Evolutionary conservation across 139 green algal species (phyloP).

Genomic region (Chlorella sp.): DNA sequence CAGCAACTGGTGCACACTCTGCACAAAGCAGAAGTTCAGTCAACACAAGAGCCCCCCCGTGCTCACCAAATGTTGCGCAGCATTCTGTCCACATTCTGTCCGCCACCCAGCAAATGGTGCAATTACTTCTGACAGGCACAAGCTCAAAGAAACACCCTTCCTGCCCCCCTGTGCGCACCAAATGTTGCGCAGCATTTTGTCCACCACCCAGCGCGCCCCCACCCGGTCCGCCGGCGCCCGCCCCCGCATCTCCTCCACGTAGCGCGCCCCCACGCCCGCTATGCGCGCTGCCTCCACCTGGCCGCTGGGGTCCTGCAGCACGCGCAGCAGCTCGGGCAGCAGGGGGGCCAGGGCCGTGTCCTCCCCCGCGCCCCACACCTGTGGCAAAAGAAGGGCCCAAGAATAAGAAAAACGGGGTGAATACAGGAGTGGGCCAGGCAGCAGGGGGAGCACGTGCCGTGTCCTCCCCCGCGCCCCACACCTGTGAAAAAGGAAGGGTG

Average conservation of each 20-base stretch:
- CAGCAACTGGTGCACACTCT: too few relatives aligned
- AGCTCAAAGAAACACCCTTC: too few relatives aligned
- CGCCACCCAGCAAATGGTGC: too few relatives aligned
- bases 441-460: background rate
- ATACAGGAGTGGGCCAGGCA: background rate
- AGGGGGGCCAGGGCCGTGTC: constrained; percentile 76
- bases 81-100: too few relatives aligned
- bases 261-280: constrained; percentile 36
- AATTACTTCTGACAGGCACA: too few relatives aligned
- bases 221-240: constrained; percentile 10
- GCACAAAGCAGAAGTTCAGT: too few relatives aligned
- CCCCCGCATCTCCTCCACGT: constrained; percentile 48
- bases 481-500: background rate
- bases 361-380: constrained; percentile 63
- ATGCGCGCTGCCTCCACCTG: constrained; percentile 12
- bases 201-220: constrained; percentile 57
- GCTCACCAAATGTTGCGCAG: too few relatives aligned
- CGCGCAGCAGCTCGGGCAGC: constrained; percentile 52
- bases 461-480: constrained; percentile 61
- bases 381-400: background rate
- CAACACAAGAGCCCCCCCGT: too few relatives aligned
- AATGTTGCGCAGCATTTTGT: constrained; percentile 88
- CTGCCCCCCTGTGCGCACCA: too few relatives aligned
- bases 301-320: constrained; percentile 25
- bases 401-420: too few relatives aligned